phyloP scores from a whole-genome alignment of 2,329 filamentous ascomycete genomes.

The Cordyceps fumosorosea region DNA sequence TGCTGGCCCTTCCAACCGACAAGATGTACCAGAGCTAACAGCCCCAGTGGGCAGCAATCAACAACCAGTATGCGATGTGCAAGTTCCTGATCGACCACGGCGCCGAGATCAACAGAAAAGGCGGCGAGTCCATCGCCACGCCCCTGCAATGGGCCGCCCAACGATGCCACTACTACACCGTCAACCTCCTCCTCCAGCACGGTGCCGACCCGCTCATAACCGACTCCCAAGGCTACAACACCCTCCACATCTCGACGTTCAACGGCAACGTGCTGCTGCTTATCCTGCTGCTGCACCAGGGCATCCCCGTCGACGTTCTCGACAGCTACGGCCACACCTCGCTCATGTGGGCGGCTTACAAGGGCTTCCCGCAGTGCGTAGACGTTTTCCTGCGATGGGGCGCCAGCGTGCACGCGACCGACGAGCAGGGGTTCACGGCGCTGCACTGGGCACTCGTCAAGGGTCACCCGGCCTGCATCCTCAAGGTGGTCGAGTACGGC shows the following conservation, averaged over 20 bases:
- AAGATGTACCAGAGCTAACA: conserved; percentile 13
- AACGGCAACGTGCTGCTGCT: conserved; percentile 92
- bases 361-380: conserved; percentile 87
- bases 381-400: conserved; percentile 93
- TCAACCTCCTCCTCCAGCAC: conserved; percentile 83
- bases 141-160: conserved; percentile 96
- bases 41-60: conserved; percentile 90
- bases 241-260: conserved; percentile 92
- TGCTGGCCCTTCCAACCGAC: conserved; percentile 24
- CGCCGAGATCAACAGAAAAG: conserved; percentile 89
- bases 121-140: conserved; percentile 90
- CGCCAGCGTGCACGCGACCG: conserved; percentile 81
- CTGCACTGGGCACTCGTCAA: conserved; percentile 96
- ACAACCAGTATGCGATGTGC: conserved; percentile 96
- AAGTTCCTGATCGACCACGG: conserved; percentile 81
- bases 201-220: conserved; percentile 89
- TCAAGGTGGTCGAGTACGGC: conserved; percentile 93
- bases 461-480: conserved; percentile 79
- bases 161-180: conserved; percentile 91
- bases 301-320: conserved; percentile 85
- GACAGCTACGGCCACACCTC: conserved; percentile 89
- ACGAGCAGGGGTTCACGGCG: conserved; percentile 90
- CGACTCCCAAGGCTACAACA: conserved; percentile 96
- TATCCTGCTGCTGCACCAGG: conserved; percentile 84
- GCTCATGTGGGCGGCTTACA: conserved; percentile 99